Conservation (phyloP, 805 yeast genomes). For the Yamadazyma sp. region DNA sequence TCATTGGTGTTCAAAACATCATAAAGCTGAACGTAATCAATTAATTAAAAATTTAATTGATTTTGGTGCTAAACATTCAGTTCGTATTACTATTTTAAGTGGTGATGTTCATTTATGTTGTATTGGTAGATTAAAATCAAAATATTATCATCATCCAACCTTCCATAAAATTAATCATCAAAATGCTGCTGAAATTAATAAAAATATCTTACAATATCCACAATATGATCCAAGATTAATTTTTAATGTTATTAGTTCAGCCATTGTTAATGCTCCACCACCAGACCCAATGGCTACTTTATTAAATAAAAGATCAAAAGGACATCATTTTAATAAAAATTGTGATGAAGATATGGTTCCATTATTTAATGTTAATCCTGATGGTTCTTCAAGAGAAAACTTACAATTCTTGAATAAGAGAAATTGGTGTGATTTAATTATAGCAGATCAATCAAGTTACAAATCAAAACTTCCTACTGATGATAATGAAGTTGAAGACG, state of each 20-base stretch:
- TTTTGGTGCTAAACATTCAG: slow-evolving; percentile 61
- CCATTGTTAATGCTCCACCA: slow-evolving; percentile 91
- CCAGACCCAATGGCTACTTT: slow-evolving; percentile 81
- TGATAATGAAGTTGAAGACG: too few species aligned
- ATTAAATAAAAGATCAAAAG: slow-evolving; percentile 61
- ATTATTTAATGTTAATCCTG: slow-evolving; percentile 58
- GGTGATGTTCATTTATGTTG: slow-evolving; percentile 95
- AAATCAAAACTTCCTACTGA: slow-evolving; percentile 11
- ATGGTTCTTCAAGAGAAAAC: slow-evolving; percentile 47
- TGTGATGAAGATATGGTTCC: slow-evolving; percentile 84
- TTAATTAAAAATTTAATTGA: slow-evolving; percentile 59
- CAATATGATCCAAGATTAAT: slow-evolving; percentile 72
- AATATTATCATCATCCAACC: slow-evolving; percentile 34
- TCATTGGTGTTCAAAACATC: slow-evolving; percentile 92
- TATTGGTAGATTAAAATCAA: slow-evolving; percentile 70
- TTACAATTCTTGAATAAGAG: slow-evolving; percentile 59
- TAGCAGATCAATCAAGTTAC: slow-evolving; percentile 36
- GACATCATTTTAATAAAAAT: slow-evolving; percentile 61
- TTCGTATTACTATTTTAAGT: slow-evolving; percentile 77
- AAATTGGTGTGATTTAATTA: slow-evolving; percentile 70
- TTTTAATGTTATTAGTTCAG: slow-evolving; percentile 83
- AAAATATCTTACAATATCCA: slow-evolving; percentile 45
- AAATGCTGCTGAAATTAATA: slow-evolving; percentile 33
- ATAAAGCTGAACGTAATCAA: slow-evolving; percentile 79
- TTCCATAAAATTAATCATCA: slow-evolving; percentile 18